Percentiles rank a stretch among this genome's conserved stretches.
Evolutionary conservation across 345 rosid species (phyloP).

Genomic region (Corymbia maculata): DNA sequence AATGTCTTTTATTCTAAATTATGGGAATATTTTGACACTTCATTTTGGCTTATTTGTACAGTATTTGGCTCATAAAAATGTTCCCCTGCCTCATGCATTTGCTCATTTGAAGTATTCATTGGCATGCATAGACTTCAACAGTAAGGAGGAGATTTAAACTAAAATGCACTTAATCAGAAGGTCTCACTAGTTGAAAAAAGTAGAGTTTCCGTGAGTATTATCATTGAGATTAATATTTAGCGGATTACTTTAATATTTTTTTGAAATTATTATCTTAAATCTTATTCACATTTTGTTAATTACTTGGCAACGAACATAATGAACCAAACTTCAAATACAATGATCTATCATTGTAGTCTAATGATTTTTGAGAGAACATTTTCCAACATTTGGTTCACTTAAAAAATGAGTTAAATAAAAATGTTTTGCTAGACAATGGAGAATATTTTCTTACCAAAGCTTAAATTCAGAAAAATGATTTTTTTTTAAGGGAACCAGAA

Average conservation of each 20-base stretch:
- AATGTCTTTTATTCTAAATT: not conserved
- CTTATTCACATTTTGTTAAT: not conserved
- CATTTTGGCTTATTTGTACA: not conserved
- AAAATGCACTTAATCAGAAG: rapidly evolving
- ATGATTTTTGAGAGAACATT: too few species aligned
- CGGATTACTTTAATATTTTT: too few species aligned
- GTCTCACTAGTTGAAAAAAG: not conserved
- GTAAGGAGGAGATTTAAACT: too few species aligned
- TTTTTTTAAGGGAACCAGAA: rapidly evolving
- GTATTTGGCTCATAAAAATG: not conserved
- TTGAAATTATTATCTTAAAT: too few species aligned
- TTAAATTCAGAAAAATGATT: not conserved
- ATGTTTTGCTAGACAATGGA: too few species aligned
- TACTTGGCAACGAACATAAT: not conserved
- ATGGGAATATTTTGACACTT: not conserved
- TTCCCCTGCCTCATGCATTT: not conserved
- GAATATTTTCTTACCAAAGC: too few species aligned
- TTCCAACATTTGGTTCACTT: too few species aligned
- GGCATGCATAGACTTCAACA: not conserved
- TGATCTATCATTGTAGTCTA: too few species aligned
- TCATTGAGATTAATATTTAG: too few species aligned
- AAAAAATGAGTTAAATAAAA: too few species aligned
- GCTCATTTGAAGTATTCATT: too few species aligned
- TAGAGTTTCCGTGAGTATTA: not conserved
- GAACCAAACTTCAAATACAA: not conserved